Conservation (phyloP, 306 rosid species). For the Luffa aegyptiaca region DNA sequence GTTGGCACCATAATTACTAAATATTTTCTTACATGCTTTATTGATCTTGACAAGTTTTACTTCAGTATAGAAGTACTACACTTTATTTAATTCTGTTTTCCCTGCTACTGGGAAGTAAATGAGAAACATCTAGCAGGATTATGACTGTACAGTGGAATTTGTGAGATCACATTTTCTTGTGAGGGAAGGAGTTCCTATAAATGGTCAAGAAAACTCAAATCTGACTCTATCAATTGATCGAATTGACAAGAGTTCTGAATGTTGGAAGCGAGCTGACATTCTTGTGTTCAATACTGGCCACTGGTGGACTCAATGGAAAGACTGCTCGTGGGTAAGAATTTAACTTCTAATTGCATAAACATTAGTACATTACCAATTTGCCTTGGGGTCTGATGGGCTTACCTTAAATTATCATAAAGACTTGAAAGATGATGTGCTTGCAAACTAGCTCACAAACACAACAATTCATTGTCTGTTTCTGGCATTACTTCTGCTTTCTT, state of each 20-base stretch:
- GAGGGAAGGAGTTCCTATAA: constrained; percentile 64
- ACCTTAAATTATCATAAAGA: neutral
- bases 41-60: neutral
- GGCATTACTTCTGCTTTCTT: constrained; percentile 85
- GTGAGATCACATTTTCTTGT: constrained; percentile 98
- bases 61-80: neutral
- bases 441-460: neutral
- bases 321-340: constrained; percentile 78
- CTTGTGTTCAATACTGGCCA: constrained; percentile 95
- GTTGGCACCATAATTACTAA: neutral
- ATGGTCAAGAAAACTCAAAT: constrained; percentile 61
- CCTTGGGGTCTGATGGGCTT: constrained; percentile 1
- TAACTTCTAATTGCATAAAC: neutral
- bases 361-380: no score
- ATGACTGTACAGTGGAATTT: constrained; percentile 63
- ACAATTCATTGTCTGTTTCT: constrained; percentile 30
- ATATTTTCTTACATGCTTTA: neutral
- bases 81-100: neutral
- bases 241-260: constrained; percentile 69
- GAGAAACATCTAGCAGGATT: constrained; percentile 58
- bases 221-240: constrained; percentile 85
- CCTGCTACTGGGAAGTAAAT: neutral
- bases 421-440: neutral
- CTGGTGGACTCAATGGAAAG: constrained; percentile 99
- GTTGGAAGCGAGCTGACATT: constrained; percentile 87